phyloP scores from a whole-genome alignment of 257 asterid genomes.

The Solanum ahanhuiri region DNA sequence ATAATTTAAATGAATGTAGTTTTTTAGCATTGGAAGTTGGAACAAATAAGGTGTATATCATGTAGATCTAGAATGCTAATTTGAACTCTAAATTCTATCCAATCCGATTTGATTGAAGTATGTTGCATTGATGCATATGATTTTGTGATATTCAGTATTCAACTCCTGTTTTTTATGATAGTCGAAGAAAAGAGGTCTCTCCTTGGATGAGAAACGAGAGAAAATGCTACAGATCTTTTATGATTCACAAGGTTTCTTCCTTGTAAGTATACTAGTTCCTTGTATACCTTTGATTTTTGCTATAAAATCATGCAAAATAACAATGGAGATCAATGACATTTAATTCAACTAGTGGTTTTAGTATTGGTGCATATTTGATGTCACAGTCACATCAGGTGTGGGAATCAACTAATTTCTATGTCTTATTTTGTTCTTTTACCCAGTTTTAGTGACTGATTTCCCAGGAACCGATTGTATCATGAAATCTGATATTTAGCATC shows the following conservation, averaged over 20 bases:
- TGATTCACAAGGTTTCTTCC: slow-evolving; percentile 82
- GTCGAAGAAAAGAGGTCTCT: slow-evolving; percentile 93
- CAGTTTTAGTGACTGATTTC: neutral
- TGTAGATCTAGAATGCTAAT: neutral
- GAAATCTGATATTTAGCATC: neutral
- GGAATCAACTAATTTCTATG: neutral
- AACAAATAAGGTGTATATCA: neutral
- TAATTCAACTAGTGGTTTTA: neutral
- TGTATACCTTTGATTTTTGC: slow-evolving; percentile 26
- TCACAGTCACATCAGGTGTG: neutral
- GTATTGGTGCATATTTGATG: neutral
- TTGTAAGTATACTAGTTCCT: slow-evolving; percentile 61
- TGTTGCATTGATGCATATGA: neutral
- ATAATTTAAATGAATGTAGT: neutral
- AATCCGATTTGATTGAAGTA: neutral
- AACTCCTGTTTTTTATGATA: slow-evolving; percentile 10
- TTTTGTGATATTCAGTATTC: neutral
- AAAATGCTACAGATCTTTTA: slow-evolving; percentile 88
- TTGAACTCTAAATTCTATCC: neutral
- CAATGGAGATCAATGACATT: neutral
- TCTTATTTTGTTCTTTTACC: neutral
- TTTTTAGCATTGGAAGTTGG: neutral
- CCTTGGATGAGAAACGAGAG: slow-evolving; percentile 92
- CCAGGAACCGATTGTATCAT: neutral
- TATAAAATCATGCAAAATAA: neutral